Evolutionary conservation across 1,284 basidiomycete genomes (phyloP), one percentile per base, ranked within the genome.

Genomic region (Cutaneotrichosporon spelunceum): DNA sequence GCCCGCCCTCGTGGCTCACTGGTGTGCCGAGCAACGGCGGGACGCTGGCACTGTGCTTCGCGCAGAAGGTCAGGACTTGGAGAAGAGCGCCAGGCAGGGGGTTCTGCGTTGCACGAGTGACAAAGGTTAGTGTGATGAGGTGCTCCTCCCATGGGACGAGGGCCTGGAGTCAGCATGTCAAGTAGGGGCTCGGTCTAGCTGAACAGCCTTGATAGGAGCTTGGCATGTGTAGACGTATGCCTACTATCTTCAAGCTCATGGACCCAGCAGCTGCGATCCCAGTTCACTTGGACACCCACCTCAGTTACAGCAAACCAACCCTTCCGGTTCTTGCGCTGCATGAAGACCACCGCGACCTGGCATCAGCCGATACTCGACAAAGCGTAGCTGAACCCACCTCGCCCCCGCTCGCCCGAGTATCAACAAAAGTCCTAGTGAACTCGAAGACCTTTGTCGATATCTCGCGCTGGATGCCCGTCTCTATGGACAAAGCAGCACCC

Each of bases 111-210:
- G 63, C 63, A 14, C 65, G 50, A 47, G 60, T 62, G 26, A 59
- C 62, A 24, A 64, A 60, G 13, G 53, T 66, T 64, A 63, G 57
- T 6, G 70, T 73, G 57, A 78, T 73, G 27, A 78, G 66, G 59
- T 78, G 76, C 60, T 76, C 76, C 63, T 78, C 76, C 74, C 74
- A 78, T 24, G 76, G 76, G 4, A 78, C 66, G 44, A 75, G 68
- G 45, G 76, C 74, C 73, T 76, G 53, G 21, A 10, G 54, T 57
- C 26, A 55, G 53, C n/a, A n/a, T n/a, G n/a, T n/a, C n/a, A n/a
- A n/a, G n/a, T n/a, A n/a, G n/a, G n/a, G n/a, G n/a, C n/a, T n/a
- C n/a, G n/a, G n/a, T n/a, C n/a, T 14, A 39, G 36, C 36, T 39
- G 36, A 39, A 19, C 14, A 19, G 36, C 36, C 11, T 19, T 13